Evolutionary conservation across 257 asterid species (phyloP).

Genomic region (Solanum gandarillasii): DNA sequence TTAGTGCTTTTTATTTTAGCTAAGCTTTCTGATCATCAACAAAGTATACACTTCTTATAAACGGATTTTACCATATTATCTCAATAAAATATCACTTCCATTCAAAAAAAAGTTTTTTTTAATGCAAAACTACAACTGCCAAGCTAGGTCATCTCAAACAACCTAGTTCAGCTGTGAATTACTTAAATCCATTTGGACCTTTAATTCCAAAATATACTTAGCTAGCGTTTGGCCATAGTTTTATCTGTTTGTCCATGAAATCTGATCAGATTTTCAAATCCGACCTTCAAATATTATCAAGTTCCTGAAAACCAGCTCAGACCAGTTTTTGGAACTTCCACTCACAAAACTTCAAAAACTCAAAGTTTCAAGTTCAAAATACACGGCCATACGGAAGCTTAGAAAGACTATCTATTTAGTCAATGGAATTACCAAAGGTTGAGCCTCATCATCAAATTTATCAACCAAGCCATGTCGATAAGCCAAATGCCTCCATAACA

Average conservation of each 20-base stretch:
- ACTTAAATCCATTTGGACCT: not conserved
- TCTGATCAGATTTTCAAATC: not conserved
- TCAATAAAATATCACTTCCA: not conserved
- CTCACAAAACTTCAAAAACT: not conserved
- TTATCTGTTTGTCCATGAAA: not conserved
- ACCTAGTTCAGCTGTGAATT: not conserved
- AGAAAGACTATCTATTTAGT: not conserved
- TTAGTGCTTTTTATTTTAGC: not conserved
- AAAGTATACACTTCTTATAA: not conserved
- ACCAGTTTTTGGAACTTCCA: not conserved
- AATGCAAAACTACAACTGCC: not conserved
- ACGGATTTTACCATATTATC: not conserved
- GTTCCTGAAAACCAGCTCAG: not conserved
- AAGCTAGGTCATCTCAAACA: not conserved
- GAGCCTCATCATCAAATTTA: conserved; percentile 21
- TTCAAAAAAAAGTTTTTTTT: not conserved
- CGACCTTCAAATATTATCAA: not conserved
- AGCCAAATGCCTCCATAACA: conserved; percentile 84
- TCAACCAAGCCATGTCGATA: conserved; percentile 50
- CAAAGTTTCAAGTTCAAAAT: not conserved
- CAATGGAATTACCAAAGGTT: conserved; percentile 37
- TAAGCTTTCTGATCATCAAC: not conserved
- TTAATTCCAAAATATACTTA: not conserved
- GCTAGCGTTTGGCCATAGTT: not conserved
- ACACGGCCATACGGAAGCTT: not conserved